Conservation (phyloP, 306 rosid species). For the Trifolium dubium region DNA sequence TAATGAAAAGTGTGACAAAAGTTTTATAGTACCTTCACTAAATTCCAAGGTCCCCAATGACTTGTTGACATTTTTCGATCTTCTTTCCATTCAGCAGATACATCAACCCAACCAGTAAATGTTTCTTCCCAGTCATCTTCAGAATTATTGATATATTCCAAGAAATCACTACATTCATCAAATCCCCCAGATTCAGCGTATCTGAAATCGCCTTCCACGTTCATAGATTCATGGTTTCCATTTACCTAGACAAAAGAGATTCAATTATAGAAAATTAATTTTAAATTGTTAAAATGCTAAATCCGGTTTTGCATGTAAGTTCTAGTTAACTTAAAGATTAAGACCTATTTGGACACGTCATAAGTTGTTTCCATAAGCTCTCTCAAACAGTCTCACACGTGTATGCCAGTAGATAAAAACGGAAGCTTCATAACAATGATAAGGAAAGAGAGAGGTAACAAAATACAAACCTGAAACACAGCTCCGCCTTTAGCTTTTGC, state of each 20-base stretch:
- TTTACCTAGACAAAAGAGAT: conserved; percentile 61
- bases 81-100: conserved; percentile 68
- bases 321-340: not conserved
- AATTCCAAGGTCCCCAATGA: conserved; percentile 80
- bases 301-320: conserved; percentile 15
- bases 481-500: conserved; percentile 93
- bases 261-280: conserved; percentile 19
- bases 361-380: not conserved
- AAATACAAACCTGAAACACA: conserved; percentile 78
- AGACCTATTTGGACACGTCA: not conserved
- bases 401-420: not conserved
- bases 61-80: conserved; percentile 51
- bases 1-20: conserved; percentile 34
- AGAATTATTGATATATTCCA: conserved; percentile 67
- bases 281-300: conserved; percentile 17
- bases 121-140: conserved; percentile 71
- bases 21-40: conserved; percentile 76
- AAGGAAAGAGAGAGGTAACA: conserved; percentile 34
- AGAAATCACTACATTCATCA: conserved; percentile 79
- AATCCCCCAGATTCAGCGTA: conserved; percentile 78
- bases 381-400: not conserved
- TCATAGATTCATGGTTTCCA: conserved; percentile 97
- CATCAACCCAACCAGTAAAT: conserved; percentile 71
- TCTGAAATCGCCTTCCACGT: conserved; percentile 95
- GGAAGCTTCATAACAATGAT: conserved; percentile 14